phyloP scores from a whole-genome alignment of 2,329 filamentous ascomycete species.

The Lachnellula cervina region DNA sequence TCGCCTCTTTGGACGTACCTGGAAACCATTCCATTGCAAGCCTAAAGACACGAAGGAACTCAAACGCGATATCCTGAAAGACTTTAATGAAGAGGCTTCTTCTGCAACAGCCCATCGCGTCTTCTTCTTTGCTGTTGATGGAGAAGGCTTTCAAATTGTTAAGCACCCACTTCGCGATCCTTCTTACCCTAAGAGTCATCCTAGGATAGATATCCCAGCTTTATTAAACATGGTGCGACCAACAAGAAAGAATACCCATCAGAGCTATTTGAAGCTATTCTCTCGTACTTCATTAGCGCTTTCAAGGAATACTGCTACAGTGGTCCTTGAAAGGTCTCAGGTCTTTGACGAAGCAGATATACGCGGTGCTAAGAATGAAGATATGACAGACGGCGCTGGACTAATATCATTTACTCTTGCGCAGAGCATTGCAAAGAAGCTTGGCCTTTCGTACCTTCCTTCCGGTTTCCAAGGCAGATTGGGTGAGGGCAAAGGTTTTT shows the following conservation, averaged over 20 bases:
- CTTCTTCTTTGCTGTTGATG: constrained; percentile 52
- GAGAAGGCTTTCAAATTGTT: constrained; percentile 21
- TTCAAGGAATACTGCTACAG: constrained; percentile 33
- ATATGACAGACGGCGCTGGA: constrained; percentile 65
- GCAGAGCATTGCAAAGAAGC: constrained; percentile 42
- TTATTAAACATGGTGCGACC: constrained; percentile 52
- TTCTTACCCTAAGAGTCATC: background rate
- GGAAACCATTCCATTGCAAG: constrained; percentile 29
- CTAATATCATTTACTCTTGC: constrained; percentile 59
- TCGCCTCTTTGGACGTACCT: constrained; percentile 24
- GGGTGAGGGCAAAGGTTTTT: constrained; percentile 70
- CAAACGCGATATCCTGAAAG: constrained; percentile 33
- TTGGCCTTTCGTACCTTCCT: constrained; percentile 52
- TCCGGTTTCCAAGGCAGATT: constrained; percentile 66
- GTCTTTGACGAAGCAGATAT: constrained; percentile 35
- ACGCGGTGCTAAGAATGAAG: constrained; percentile 25
- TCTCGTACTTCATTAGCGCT: constrained; percentile 51
- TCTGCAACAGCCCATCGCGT: constrained; percentile 39
- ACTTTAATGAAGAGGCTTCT: constrained; percentile 32
- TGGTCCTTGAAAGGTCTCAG: constrained; percentile 42
- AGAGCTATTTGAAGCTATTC: constrained; percentile 53
- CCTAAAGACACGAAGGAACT: constrained; percentile 30
- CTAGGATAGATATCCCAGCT: constrained; percentile 32
- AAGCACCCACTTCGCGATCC: background rate
- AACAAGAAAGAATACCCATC: constrained; percentile 38